Evolutionary conservation across 192 early-diverging fungal species (phyloP), one percentile per base, ranked within the genome.

Genomic region (Entomortierella parvispora): DNA sequence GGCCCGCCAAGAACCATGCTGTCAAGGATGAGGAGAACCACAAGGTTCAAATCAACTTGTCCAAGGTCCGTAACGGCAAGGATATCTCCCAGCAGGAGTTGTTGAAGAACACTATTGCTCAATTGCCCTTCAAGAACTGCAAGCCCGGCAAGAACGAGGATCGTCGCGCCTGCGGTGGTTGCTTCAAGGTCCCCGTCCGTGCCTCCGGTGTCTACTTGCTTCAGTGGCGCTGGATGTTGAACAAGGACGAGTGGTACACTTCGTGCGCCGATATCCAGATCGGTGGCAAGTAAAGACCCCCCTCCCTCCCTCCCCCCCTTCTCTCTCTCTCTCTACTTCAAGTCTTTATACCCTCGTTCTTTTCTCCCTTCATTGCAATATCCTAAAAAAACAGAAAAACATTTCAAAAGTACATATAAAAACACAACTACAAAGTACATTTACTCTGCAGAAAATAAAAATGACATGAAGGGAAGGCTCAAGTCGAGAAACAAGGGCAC

Each of bases 201-300:
- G 61, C 61, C 20, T 44, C 55, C 15, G 69, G 69, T 33, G 52
- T 26, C 48, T 71, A 71, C 56, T 48, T 58, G 33, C 31, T 71
- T 20, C 69, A 71, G 56, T 65, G 70, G 70, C 62, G 70, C 62
- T 72, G 70, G 70, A 65, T 65, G 70, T 65, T 72, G 62, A 72
- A 72, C 70, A 31, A 51, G 37, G 22, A 63, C 45, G 70, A 72
- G 48, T 72, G 61, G 61, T 72, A 72, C 57, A 65, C 70, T 23
- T 65, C 56, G 15, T 72, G 70, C 62, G 70, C 70, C 58, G 70
- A 56, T 65, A 37, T 43, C 23, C 22, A 47, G 47, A 18, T 49
- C 47, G 17, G 15, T 22, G 29, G n/a, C 18, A 20, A 34, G 10
- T 9, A 4, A 11, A 18, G 22, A 23, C 54, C 31, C 54, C 31